Conservation (phyloP, 1,284 basidiomycete species). For the Butyriboletus appendiculatus region DNA sequence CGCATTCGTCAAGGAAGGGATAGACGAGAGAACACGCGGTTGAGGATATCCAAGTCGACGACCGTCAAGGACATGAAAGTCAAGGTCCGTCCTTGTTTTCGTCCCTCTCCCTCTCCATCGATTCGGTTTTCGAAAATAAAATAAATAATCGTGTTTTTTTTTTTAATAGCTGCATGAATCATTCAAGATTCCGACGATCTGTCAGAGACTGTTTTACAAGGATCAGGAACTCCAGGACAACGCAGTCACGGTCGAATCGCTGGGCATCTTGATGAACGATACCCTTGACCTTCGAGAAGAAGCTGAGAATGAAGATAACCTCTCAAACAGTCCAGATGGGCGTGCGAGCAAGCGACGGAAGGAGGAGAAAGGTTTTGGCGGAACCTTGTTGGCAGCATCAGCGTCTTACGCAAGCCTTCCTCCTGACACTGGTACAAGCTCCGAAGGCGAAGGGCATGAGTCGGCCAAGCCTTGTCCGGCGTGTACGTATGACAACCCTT, state of each 20-base stretch:
- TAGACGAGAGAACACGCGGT: conserved; percentile 47
- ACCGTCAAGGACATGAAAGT: conserved; percentile 78
- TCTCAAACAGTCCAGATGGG: conserved; percentile 52
- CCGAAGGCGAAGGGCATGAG: conserved; percentile 36
- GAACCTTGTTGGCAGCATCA: conserved; percentile 54
- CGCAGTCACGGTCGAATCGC: conserved; percentile 52
- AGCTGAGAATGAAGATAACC: conserved; percentile 56
- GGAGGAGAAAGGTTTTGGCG: conserved; percentile 73
- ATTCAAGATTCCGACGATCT: conserved; percentile 68
- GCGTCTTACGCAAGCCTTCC: conserved; percentile 31
- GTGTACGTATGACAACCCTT: conserved; percentile 47
- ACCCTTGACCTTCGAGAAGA: conserved; percentile 65
- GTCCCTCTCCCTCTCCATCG: background rate
- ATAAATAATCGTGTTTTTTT: background rate
- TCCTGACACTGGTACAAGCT: conserved; percentile 36
- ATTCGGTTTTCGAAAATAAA: background rate
- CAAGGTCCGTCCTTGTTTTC: conserved; percentile 46
- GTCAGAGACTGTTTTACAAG: conserved; percentile 66
- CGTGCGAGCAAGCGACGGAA: conserved; percentile 45
- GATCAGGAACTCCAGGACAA: conserved; percentile 67
- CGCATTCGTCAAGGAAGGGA: conserved; percentile 60
- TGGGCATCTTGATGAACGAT: conserved; percentile 67
- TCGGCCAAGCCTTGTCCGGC: conserved; percentile 40
- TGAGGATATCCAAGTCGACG: conserved; percentile 62
- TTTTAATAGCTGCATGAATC: conserved; percentile 53